A percentile compares a stretch with the other conserved stretches of the same genome.
phyloP scores from a whole-genome alignment of 2,329 filamentous ascomycete species.

The Scolecobasidium constrictum region DNA sequence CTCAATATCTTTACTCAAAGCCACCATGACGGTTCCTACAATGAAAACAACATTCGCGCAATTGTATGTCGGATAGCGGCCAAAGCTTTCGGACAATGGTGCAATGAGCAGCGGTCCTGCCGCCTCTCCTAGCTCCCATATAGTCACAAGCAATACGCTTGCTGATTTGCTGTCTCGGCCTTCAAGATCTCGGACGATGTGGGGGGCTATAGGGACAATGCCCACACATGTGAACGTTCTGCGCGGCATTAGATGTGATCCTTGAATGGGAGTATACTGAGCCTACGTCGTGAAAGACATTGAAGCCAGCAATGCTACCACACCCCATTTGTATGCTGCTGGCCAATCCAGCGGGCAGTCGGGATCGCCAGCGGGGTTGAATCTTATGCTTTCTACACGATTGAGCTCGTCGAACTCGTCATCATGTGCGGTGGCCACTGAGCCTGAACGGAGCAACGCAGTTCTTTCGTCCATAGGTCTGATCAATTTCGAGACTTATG shows the following conservation, averaged over 20 bases:
- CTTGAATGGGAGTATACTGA: background rate
- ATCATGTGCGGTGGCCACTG: background rate
- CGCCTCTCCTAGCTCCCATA: slow-evolving; percentile 39
- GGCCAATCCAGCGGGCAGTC: slow-evolving; percentile 23
- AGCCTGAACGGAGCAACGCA: background rate
- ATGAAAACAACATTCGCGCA: slow-evolving; percentile 35
- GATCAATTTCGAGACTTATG: too few species aligned
- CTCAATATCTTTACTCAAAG: slow-evolving; percentile 24
- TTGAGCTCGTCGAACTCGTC: background rate
- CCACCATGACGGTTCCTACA: slow-evolving; percentile 27
- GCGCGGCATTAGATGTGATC: too few species aligned
- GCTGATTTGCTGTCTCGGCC: slow-evolving; percentile 14
- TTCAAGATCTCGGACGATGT: slow-evolving; percentile 22
- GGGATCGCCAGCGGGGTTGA: slow-evolving; percentile 18
- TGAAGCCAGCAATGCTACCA: slow-evolving; percentile 21
- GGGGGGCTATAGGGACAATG: slow-evolving; percentile 22
- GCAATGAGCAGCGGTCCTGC: slow-evolving; percentile 34
- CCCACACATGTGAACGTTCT: slow-evolving; percentile 28
- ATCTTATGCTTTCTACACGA: slow-evolving; percentile 10
- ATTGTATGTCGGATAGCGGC: slow-evolving; percentile 27
- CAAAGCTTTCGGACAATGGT: slow-evolving; percentile 32
- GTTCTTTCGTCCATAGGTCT: background rate
- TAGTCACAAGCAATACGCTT: slow-evolving; percentile 31
- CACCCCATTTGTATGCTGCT: slow-evolving; percentile 19
- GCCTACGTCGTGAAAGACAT: slow-evolving; percentile 26